phyloP scores from a whole-genome alignment of 2,329 filamentous ascomycete species.

The Fusarium goolgardi region DNA sequence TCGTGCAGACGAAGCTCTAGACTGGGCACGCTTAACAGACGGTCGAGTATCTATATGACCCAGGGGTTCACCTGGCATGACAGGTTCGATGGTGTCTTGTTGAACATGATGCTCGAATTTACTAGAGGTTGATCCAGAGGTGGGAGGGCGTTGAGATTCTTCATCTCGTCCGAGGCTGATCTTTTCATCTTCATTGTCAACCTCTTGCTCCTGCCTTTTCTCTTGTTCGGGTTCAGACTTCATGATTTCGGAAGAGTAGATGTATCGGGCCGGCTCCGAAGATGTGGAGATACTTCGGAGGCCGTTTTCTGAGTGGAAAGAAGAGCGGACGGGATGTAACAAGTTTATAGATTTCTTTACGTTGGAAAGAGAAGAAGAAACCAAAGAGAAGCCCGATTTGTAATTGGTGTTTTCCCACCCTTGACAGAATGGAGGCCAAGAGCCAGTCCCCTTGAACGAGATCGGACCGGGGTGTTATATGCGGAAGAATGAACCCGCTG shows the following conservation, averaged over 20 bases:
- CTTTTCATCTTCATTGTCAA: slow-evolving; percentile 23
- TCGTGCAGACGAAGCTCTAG: slow-evolving; percentile 54
- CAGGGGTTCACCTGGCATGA: slow-evolving; percentile 39
- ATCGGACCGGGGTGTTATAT: neutral
- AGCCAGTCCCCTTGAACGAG: slow-evolving; percentile 7
- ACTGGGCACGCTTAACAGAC: slow-evolving; percentile 41
- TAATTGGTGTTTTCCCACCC: neutral
- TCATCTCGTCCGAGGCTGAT: slow-evolving; percentile 30
- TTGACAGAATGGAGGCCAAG: slow-evolving; percentile 11
- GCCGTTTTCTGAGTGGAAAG: slow-evolving; percentile 22
- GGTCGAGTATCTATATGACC: slow-evolving; percentile 41
- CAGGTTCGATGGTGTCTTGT: slow-evolving; percentile 36
- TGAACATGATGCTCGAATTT: slow-evolving; percentile 28
- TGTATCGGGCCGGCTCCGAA: slow-evolving; percentile 37
- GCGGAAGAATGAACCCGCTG: slow-evolving; percentile 39
- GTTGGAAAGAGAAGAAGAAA: neutral
- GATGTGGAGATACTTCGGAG: slow-evolving; percentile 34
- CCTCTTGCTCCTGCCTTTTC: slow-evolving; percentile 1
- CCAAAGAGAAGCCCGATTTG: neutral
- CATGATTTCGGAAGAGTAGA: slow-evolving; percentile 20
- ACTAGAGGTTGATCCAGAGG: slow-evolving; percentile 31
- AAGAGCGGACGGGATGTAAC: neutral
- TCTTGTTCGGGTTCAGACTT: slow-evolving; percentile 16
- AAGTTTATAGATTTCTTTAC: neutral
- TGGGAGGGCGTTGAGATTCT: slow-evolving; percentile 18